A percentile compares a stretch with the other conserved stretches of the same genome.
phyloP scores from a whole-genome alignment of 2,329 filamentous ascomycete genomes.

The Fusarium kyushuense region DNA sequence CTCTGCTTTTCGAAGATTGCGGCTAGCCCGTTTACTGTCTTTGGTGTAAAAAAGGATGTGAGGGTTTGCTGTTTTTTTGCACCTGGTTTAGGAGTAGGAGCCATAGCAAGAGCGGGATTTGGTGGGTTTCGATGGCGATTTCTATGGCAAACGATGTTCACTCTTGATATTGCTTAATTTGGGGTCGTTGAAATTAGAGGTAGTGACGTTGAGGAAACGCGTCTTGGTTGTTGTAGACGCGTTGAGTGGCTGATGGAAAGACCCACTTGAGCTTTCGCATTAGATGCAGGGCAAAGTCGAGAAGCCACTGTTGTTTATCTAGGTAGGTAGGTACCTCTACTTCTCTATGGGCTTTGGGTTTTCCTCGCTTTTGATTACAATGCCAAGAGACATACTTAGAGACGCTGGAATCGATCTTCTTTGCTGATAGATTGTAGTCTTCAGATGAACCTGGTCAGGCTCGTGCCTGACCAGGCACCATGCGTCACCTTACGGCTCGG shows the following conservation, averaged over 20 bases:
- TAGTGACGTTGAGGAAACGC: conserved; percentile 46
- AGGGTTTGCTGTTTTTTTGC: conserved; percentile 83
- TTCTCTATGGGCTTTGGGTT: no score
- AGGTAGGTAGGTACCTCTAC: no score
- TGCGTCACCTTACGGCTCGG: no score
- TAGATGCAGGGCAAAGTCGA: not conserved
- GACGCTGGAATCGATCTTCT: not conserved
- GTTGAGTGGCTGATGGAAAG: conserved; percentile 45
- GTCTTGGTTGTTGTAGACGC: conserved; percentile 41
- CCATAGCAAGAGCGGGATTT: conserved; percentile 46
- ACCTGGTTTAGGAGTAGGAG: conserved; percentile 54
- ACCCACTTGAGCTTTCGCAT: conserved; percentile 26
- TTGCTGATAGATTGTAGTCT: not conserved
- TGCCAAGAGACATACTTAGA: not conserved
- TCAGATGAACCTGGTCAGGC: not conserved
- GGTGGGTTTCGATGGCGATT: not conserved
- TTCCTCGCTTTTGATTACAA: no score
- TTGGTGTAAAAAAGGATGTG: conserved; percentile 85
- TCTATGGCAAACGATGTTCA: conserved; percentile 23
- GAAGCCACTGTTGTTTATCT: no score
- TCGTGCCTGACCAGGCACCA: not conserved
- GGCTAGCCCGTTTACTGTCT: conserved; percentile 62
- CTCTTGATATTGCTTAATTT: conserved; percentile 9
- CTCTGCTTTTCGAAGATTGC: conserved; percentile 53
- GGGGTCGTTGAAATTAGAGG: conserved; percentile 11